phyloP scores from a whole-genome alignment of 1,284 basidiomycete species.

The Irpex sp. region DNA sequence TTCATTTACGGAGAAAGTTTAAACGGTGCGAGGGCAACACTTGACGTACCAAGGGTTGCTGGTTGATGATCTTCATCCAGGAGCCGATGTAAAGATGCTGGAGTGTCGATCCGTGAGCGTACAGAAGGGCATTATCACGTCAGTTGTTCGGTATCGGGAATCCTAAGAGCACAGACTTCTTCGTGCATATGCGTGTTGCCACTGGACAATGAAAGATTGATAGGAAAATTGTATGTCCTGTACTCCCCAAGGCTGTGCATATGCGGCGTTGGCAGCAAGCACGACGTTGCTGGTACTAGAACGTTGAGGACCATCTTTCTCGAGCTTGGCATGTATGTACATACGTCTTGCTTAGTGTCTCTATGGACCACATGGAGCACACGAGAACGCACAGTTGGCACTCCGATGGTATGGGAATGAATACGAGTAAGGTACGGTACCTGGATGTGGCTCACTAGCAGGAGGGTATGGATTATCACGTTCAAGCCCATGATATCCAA shows the following conservation, averaged over 20 bases:
- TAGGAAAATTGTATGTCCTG: too few species aligned
- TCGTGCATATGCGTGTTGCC: too few species aligned
- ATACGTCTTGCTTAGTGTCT: background rate
- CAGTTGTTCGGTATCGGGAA: too few species aligned
- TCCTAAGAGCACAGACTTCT: too few species aligned
- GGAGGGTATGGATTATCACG: background rate
- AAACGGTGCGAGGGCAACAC: background rate
- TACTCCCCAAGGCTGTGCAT: too few species aligned
- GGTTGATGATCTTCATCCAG: background rate
- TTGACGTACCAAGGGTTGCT: background rate
- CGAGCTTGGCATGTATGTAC: too few species aligned
- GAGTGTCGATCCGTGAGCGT: constrained; percentile 14
- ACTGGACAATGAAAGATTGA: too few species aligned
- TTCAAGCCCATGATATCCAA: background rate
- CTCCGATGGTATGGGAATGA: background rate
- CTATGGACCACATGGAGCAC: background rate
- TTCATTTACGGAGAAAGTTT: background rate
- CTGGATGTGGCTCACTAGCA: background rate
- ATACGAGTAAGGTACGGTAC: background rate
- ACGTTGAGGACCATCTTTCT: too few species aligned
- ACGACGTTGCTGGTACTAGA: too few species aligned
- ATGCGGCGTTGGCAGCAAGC: too few species aligned
- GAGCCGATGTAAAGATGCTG: constrained; percentile 15
- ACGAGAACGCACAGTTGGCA: background rate
- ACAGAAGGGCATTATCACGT: constrained; percentile 3